Evolutionary conservation across 192 early-diverging fungal genomes (phyloP), one percentile per base, ranked within the genome.

Genomic region (Bifiguratus adelaidae): DNA sequence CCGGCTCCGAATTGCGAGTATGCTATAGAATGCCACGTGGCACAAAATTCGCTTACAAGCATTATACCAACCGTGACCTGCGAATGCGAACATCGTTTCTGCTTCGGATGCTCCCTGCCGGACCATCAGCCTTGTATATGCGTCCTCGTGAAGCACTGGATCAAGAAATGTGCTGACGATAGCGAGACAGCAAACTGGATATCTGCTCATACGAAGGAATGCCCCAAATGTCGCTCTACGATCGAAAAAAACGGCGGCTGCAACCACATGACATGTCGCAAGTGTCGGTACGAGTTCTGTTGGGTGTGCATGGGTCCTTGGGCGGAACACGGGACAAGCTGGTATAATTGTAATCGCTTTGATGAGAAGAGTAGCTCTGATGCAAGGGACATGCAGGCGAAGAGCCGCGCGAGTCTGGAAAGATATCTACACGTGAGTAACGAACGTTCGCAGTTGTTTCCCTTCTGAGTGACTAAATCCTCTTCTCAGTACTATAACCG

Each of bases 171-270:
- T 64, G 82, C 76, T 45, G 95, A 99, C 68, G 96, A 99, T 58
- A 93, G 90, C 4, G 93, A 97, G 62, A 97, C 94, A 12, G 82
- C 93, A 18, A 96, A 97, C 63, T 97, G 95, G 93, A 91, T 97
- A 47, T 85, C 83, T 29, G 91, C 81, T 16, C 77, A 91, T 66
- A 91, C 88, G 26, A 95, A 97, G 61, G 93, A 96, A 58, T 99
- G 96, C 65, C 63, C 84, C 27, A 91, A 92, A 64, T 99, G 96
- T 68, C 72, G 80, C 48, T 79, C 89, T 7, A 93, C 87, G 0
- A 97, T 99, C 52, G 96, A 99, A 63, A 99, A 99, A 75, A 99
- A 99, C 61, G 96, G 96, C 40, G 96, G 96, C 7, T 99, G 96
- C 73, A 99, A 97, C 65, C 96, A 99, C 57, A 99, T 99, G 96